Conservation (phyloP, 805 yeast genomes). For the Schwanniomyces vanrijiae region DNA sequence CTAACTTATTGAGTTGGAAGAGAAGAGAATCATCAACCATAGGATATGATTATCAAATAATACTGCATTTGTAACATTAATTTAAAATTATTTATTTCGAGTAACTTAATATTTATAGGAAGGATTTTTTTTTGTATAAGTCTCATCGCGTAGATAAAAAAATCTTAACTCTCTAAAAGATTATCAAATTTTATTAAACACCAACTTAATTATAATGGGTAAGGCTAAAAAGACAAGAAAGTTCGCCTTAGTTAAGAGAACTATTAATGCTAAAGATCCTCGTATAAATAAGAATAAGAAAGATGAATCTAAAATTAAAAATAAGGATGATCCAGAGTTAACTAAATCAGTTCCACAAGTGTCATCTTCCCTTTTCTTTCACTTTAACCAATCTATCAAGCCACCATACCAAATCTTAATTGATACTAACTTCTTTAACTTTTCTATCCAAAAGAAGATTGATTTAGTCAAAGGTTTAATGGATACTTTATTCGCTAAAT, state of each 20-base stretch:
- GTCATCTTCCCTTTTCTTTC: constrained; percentile 92
- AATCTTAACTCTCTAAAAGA: not conserved
- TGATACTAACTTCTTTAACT: constrained; percentile 96
- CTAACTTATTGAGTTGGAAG: constrained; percentile 38
- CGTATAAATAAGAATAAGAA: constrained; percentile 48
- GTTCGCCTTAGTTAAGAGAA: constrained; percentile 89
- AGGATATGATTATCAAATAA: constrained; percentile 29
- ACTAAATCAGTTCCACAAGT: constrained; percentile 73
- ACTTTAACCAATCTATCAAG: constrained; percentile 87
- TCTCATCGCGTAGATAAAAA: constrained; percentile 4
- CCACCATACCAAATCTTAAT: constrained; percentile 98
- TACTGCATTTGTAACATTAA: constrained; percentile 4
- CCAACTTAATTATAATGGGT: constrained; percentile 60
- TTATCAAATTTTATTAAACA: not conserved
- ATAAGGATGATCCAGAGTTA: constrained; percentile 66
- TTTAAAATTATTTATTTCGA: not conserved
- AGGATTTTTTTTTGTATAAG: not conserved
- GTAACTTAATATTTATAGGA: not conserved
- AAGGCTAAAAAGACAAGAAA: constrained; percentile 96
- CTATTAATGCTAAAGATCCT: constrained; percentile 71
- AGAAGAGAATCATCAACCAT: constrained; percentile 21
- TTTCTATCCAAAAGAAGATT: constrained; percentile 92
- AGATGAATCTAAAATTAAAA: constrained; percentile 29
- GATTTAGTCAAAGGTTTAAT: constrained; percentile 95
- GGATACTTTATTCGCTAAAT: constrained; percentile 92